phyloP scores from a whole-genome alignment of 2,329 filamentous ascomycete species.

The Aspergillus tamarii region DNA sequence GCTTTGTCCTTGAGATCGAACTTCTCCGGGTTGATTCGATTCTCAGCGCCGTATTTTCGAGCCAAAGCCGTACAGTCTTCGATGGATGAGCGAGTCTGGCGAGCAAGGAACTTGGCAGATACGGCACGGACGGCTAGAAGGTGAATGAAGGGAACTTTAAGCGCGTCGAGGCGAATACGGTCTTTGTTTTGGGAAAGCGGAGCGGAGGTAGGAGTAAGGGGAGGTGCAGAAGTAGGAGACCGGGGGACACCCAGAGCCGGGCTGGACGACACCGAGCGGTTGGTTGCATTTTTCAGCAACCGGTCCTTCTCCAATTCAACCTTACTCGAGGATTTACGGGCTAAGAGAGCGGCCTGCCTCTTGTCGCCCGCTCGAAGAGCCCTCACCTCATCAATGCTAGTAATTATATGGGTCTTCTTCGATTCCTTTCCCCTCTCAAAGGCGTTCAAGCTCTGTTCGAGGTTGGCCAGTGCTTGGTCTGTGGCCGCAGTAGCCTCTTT shows the following conservation, averaged over 20 bases:
- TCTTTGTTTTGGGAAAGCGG: constrained; percentile 41
- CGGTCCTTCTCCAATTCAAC: constrained; percentile 47
- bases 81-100: constrained; percentile 52
- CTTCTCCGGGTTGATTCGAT: constrained; percentile 51
- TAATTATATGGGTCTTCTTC: constrained; percentile 53
- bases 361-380: constrained; percentile 40
- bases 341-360: constrained; percentile 31
- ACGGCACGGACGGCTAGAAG: constrained; percentile 59
- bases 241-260: constrained; percentile 42
- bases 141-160: constrained; percentile 51
- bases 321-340: constrained; percentile 40
- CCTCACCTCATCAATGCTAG: constrained; percentile 40
- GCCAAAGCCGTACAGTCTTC: constrained; percentile 53
- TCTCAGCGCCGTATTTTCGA: constrained; percentile 57
- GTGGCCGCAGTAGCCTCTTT: constrained; percentile 58
- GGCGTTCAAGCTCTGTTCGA: constrained; percentile 63
- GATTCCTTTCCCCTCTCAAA: constrained; percentile 64
- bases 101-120: constrained; percentile 51
- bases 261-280: constrained; percentile 46
- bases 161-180: constrained; percentile 45
- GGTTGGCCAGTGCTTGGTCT: constrained; percentile 62
- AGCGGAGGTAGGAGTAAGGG: constrained; percentile 49
- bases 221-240: constrained; percentile 40
- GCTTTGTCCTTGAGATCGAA: constrained; percentile 61
- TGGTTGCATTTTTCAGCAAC: constrained; percentile 41